Evolutionary conservation across 192 early-diverging fungal species (phyloP).

Genomic region (Podila verticillata): DNA sequence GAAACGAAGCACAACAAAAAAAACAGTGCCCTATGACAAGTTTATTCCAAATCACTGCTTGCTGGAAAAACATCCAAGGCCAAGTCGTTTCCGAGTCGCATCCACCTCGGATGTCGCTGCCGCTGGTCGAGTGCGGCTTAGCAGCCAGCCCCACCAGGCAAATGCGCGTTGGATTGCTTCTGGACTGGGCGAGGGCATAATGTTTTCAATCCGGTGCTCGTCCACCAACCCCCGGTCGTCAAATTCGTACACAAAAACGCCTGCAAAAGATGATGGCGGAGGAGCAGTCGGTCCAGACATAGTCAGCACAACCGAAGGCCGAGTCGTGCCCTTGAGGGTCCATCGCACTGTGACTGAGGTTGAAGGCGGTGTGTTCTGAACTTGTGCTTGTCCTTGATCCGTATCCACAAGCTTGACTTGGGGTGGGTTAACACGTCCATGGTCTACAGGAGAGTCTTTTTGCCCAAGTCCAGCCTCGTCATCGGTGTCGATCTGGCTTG

Average conservation of each 20-base stretch:
- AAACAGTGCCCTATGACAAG: neutral
- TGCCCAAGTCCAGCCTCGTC: no score
- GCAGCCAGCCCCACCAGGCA: slow-evolving; percentile 49
- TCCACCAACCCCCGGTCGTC: slow-evolving; percentile 50
- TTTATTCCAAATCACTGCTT: slow-evolving; percentile 1
- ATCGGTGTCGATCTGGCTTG: no score
- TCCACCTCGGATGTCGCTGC: slow-evolving; percentile 16
- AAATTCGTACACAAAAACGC: slow-evolving; percentile 60
- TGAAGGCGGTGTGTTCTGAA: neutral
- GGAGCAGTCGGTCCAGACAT: slow-evolving; percentile 31
- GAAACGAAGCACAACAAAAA: neutral
- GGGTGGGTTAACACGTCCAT: no score
- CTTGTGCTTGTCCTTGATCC: neutral
- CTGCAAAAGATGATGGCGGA: slow-evolving; percentile 49
- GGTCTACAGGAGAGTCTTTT: no score
- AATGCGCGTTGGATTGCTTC: slow-evolving; percentile 51
- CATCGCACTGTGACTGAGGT: slow-evolving; percentile 57
- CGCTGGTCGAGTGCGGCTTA: slow-evolving; percentile 36
- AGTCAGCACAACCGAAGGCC: slow-evolving; percentile 46
- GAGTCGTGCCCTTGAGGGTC: slow-evolving; percentile 55
- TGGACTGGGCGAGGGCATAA: slow-evolving; percentile 59
- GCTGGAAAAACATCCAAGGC: slow-evolving; percentile 19
- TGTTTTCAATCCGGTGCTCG: slow-evolving; percentile 62
- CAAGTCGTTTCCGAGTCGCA: slow-evolving; percentile 24
- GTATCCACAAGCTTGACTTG: no score